Evolutionary conservation across 2,329 filamentous ascomycete species (phyloP).

Genomic region (Boeremia lycopersici): DNA sequence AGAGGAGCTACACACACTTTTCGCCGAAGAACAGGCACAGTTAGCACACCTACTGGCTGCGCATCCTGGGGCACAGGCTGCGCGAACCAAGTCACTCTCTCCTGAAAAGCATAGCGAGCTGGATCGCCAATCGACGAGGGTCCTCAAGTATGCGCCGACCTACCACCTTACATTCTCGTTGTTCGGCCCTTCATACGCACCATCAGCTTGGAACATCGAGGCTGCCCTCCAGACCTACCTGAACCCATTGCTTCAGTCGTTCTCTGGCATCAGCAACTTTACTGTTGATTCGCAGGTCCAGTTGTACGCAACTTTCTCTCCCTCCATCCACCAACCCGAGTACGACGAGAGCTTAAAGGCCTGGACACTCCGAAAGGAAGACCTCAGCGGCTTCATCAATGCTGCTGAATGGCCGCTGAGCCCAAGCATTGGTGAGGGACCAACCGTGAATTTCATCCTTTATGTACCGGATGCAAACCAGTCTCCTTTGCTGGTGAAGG

Average conservation of each 20-base stretch:
- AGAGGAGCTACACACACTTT: slow-evolving; percentile 75
- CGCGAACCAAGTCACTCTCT: slow-evolving; percentile 59
- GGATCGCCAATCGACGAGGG: slow-evolving; percentile 74
- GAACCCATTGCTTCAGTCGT: slow-evolving; percentile 76
- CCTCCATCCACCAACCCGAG: slow-evolving; percentile 64
- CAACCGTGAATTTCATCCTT: slow-evolving; percentile 94
- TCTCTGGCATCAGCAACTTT: slow-evolving; percentile 88
- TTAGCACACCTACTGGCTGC: slow-evolving; percentile 59
- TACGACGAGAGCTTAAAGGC: slow-evolving; percentile 61
- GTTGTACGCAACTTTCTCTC: slow-evolving; percentile 77
- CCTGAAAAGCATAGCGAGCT: slow-evolving; percentile 59
- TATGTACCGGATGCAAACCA: slow-evolving; percentile 78
- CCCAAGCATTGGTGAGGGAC: slow-evolving; percentile 89
- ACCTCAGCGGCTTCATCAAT: slow-evolving; percentile 93
- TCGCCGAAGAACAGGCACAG: slow-evolving; percentile 86
- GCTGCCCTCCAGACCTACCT: slow-evolving; percentile 80
- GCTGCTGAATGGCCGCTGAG: slow-evolving; percentile 97
- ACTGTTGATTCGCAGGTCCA: slow-evolving; percentile 96
- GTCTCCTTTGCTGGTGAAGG: slow-evolving; percentile 65
- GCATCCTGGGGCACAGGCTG: slow-evolving; percentile 49
- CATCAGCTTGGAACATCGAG: slow-evolving; percentile 92
- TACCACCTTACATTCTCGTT: slow-evolving; percentile 97
- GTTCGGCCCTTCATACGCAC: slow-evolving; percentile 78
- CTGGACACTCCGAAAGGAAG: slow-evolving; percentile 78
- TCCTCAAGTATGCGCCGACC: slow-evolving; percentile 88